Conservation (phyloP, 1,284 basidiomycete species). For the Bjerkandera adusta region DNA sequence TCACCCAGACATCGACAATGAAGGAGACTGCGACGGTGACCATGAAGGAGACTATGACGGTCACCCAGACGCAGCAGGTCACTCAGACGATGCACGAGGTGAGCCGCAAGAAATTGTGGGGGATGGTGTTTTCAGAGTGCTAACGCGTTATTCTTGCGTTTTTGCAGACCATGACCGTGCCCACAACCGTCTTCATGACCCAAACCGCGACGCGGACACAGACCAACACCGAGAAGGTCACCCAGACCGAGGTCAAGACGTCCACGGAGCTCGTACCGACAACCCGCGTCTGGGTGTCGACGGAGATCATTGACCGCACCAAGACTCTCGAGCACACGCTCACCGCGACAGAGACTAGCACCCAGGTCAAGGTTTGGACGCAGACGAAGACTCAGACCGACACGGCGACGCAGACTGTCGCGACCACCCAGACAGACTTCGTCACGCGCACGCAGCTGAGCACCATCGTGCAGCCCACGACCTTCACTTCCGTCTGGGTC, state of each 20-base stretch:
- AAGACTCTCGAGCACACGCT: conserved; percentile 53
- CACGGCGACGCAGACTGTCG: conserved; percentile 30
- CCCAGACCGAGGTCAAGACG: conserved; percentile 48
- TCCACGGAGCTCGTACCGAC: conserved; percentile 56
- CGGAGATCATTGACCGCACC: conserved; percentile 59
- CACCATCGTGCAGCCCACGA: conserved; percentile 40
- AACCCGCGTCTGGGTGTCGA: conserved; percentile 62
- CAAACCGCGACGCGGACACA: conserved; percentile 19
- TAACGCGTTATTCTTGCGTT: conserved; percentile 6
- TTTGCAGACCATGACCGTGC: conserved; percentile 29
- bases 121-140: conserved; percentile 2
- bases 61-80: conserved; percentile 10
- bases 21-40: conserved; percentile 25
- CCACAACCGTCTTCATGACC: conserved; percentile 32
- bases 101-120: too few species aligned
- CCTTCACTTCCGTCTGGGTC: conserved; percentile 51
- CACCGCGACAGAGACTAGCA: conserved; percentile 58
- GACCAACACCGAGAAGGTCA: conserved; percentile 32
- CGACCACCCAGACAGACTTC: conserved; percentile 28
- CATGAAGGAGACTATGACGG: conserved; percentile 14
- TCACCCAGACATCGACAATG: conserved; percentile 26
- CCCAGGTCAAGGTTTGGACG: conserved; percentile 53
- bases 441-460: conserved; percentile 28
- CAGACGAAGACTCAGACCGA: conserved; percentile 35
- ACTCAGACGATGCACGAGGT: conserved; percentile 29